Evolutionary conservation across 2,329 filamentous ascomycete species (phyloP).

Genomic region (Erysiphe pulchra): DNA sequence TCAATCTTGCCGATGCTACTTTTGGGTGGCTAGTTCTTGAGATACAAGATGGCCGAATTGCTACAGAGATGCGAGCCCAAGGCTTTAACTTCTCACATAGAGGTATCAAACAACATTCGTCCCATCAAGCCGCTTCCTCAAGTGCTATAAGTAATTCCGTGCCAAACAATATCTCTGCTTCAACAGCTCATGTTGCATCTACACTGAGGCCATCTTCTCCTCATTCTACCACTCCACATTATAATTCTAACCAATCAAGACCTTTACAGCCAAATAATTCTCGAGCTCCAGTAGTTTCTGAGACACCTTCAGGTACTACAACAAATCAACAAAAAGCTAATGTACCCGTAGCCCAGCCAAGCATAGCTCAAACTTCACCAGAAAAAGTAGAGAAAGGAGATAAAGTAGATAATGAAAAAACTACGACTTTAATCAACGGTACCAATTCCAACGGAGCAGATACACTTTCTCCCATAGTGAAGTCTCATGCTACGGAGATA

Average conservation of each 20-base stretch:
- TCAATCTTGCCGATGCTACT: constrained; percentile 89
- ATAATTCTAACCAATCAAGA: constrained; percentile 9
- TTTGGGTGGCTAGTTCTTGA: constrained; percentile 92
- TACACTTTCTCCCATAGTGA: constrained; percentile 30
- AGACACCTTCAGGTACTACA: constrained; percentile 10
- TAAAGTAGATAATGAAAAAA: constrained; percentile 26
- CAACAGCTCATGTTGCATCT: constrained; percentile 12
- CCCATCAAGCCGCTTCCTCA: constrained; percentile 14
- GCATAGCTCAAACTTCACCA: constrained; percentile 12
- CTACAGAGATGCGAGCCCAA: constrained; percentile 94
- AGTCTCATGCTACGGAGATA: constrained; percentile 34
- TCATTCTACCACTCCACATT: constrained; percentile 8
- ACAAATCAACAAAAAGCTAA: constrained; percentile 19
- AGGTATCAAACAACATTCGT: constrained; percentile 47
- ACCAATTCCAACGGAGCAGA: constrained; percentile 22
- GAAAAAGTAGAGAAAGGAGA: constrained; percentile 18
- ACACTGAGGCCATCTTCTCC: constrained; percentile 9
- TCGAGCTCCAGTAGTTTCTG: constrained; percentile 10
- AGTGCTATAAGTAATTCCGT: constrained; percentile 13
- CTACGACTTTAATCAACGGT: constrained; percentile 22
- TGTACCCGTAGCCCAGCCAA: constrained; percentile 18
- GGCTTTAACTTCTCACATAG: constrained; percentile 98
- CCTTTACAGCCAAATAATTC: constrained; percentile 10
- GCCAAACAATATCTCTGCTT: constrained; percentile 9
- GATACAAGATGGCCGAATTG: constrained; percentile 83